Percentiles rank a stretch among this genome's conserved stretches.
Conservation (phyloP, 2,329 filamentous ascomycete species). For the Onygenales sp. region DNA sequence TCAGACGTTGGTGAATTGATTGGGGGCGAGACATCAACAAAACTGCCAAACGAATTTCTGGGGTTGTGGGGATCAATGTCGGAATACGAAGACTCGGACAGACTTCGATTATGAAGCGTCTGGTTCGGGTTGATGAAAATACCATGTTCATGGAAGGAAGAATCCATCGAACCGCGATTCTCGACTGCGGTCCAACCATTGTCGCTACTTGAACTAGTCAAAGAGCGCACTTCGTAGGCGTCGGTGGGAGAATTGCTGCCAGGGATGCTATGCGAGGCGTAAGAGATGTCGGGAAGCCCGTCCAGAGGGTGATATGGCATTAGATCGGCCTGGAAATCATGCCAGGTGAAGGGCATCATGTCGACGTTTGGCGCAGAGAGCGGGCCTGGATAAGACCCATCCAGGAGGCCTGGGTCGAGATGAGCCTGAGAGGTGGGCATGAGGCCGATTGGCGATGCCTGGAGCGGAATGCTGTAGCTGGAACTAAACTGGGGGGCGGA, state of each 20-base stretch:
- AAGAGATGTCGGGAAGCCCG: constrained; percentile 38
- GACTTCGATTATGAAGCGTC: constrained; percentile 77
- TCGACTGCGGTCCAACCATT: constrained; percentile 82
- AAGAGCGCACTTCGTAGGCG: constrained; percentile 76
- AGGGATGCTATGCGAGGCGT: constrained; percentile 31
- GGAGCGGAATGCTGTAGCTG: constrained; percentile 43
- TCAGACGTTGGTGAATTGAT: constrained; percentile 80
- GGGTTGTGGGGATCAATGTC: constrained; percentile 52
- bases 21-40: constrained; percentile 70
- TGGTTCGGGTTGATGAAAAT: constrained; percentile 89
- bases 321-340: constrained; percentile 66
- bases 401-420: constrained; percentile 53
- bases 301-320: constrained; percentile 44
- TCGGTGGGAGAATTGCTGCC: constrained; percentile 61
- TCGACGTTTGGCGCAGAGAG: constrained; percentile 48
- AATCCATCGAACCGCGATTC: constrained; percentile 62
- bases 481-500: constrained; percentile 47
- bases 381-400: constrained; percentile 47
- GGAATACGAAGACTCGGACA: constrained; percentile 74
- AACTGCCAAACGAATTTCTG: constrained; percentile 64
- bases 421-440: constrained; percentile 51
- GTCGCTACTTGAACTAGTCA: constrained; percentile 70
- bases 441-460: constrained; percentile 43
- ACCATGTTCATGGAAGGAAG: constrained; percentile 48
- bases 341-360: constrained; percentile 61